Evolutionary conservation across 2,329 filamentous ascomycete genomes (phyloP).

Genomic region (Epichloe gansuensis): DNA sequence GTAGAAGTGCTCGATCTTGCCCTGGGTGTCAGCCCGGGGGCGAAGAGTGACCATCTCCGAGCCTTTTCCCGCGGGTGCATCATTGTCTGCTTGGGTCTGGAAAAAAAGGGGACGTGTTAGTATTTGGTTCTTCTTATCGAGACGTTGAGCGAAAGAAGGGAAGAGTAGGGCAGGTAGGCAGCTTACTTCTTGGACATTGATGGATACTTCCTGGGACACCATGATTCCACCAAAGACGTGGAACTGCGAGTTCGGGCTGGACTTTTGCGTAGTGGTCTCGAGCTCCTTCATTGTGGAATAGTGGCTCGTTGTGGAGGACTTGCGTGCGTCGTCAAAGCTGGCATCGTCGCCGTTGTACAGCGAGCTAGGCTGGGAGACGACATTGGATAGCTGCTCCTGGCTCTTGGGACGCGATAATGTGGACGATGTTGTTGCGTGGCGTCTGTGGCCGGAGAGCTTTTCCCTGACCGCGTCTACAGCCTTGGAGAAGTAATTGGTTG

Average conservation of each 20-base stretch:
- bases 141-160: background rate
- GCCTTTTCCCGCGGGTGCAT: background rate
- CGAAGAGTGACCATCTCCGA: background rate
- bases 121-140: background rate
- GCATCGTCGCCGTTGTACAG: conserved; percentile 4
- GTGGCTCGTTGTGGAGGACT: background rate
- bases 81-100: background rate
- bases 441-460: background rate
- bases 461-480: background rate
- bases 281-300: conserved; percentile 11
- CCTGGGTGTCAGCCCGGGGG: background rate
- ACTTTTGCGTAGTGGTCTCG: background rate
- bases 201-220: conserved; percentile 47
- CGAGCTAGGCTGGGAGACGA: conserved; percentile 2
- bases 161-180: background rate
- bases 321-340: conserved; percentile 8
- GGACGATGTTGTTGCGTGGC: background rate
- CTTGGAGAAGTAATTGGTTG: background rate
- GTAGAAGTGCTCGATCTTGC: conserved; percentile 2
- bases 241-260: conserved; percentile 12
- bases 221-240: conserved; percentile 41
- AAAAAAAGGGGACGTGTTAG: background rate
- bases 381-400: conserved; percentile 7
- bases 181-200: conserved; percentile 27
- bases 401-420: background rate